Evolutionary conservation across 495 filamentous ascomycete species (phyloP).

Genomic region (Amphirosellinia nigrospora): DNA sequence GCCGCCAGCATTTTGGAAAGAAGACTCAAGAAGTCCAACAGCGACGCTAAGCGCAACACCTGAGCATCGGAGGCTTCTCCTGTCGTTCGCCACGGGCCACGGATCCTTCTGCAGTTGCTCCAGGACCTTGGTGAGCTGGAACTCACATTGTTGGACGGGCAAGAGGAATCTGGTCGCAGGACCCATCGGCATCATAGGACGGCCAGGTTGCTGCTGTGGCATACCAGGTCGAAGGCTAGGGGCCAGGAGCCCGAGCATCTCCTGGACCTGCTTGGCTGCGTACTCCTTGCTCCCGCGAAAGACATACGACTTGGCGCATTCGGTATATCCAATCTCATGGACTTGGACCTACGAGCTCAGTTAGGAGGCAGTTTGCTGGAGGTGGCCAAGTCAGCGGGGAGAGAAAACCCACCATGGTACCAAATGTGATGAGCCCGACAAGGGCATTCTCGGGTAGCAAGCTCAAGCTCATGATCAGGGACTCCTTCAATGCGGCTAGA

Average conservation of each 20-base stretch:
- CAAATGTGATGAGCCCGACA: conserved; percentile 93
- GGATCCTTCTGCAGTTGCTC: conserved; percentile 98
- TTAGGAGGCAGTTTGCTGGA: conserved; percentile 38
- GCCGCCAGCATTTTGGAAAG: conserved; percentile 93
- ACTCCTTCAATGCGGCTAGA: conserved; percentile 92
- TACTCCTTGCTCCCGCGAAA: conserved; percentile 99
- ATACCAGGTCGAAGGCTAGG: conserved; percentile 76
- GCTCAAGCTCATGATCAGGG: conserved; percentile 95
- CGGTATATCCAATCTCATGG: conserved; percentile 96
- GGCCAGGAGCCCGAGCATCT: conserved; percentile 88
- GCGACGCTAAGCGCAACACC: conserved; percentile 96
- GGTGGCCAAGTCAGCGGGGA: neutral
- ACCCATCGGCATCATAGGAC: conserved; percentile 73
- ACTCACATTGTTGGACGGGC: conserved; percentile 95
- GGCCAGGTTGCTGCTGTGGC: conserved; percentile 72
- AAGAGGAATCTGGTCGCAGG: conserved; percentile 90
- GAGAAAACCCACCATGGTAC: conserved; percentile 78
- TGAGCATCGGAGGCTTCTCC: conserved; percentile 89
- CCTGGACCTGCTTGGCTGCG: conserved; percentile 93
- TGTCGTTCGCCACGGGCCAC: conserved; percentile 96
- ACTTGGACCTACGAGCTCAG: conserved; percentile 75
- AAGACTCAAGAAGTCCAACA: conserved; percentile 88
- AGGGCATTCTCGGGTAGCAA: conserved; percentile 91
- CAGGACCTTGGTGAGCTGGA: conserved; percentile 95
- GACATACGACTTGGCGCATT: conserved; percentile 99